Conservation (phyloP, 305 asterid genomes). For the Striga hermonthica region DNA sequence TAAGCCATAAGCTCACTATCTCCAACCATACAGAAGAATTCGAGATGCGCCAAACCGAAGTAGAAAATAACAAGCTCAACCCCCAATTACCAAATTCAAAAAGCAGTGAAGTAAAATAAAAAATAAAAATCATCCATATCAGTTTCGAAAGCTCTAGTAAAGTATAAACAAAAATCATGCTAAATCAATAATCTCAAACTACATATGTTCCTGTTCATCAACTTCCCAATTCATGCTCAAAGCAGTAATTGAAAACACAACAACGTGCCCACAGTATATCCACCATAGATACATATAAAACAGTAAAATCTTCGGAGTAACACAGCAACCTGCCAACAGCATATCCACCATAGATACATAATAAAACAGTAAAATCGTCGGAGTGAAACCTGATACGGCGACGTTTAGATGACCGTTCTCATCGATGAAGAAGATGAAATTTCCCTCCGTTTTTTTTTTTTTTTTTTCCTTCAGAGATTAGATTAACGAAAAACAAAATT, state of each 20-base stretch:
- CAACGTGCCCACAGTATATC: slow-evolving; percentile 3
- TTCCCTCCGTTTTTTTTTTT: slow-evolving; percentile 20
- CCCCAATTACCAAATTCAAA: slow-evolving; percentile 26
- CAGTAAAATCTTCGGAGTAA: no score
- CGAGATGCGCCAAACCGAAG: slow-evolving; percentile 14
- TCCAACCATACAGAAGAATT: slow-evolving; percentile 15
- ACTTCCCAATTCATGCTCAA: slow-evolving; percentile 30
- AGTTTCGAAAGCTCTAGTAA: neutral
- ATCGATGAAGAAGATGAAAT: slow-evolving; percentile 25
- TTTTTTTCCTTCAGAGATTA: slow-evolving; percentile 32
- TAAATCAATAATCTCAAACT: slow-evolving; percentile 23
- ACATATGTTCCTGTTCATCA: slow-evolving; percentile 19
- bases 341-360: slow-evolving; percentile 1
- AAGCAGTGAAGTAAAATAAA: slow-evolving; percentile 2
- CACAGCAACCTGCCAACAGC: no score
- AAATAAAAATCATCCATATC: slow-evolving; percentile 10
- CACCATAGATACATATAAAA: slow-evolving; percentile 7
- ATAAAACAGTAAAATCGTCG: slow-evolving; percentile 30
- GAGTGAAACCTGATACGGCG: slow-evolving; percentile 37
- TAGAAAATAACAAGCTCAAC: slow-evolving; percentile 29
- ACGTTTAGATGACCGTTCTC: slow-evolving; percentile 38
- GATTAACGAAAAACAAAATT: slow-evolving; percentile 25
- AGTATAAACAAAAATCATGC: neutral
- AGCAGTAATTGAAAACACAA: slow-evolving; percentile 22
- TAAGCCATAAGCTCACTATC: slow-evolving; percentile 17